These are phyloP conservation scores for Zoysia pacifica DNA, from an alignment of 176 grass and related monocot species.

Conservation along the genomic window DNA sequence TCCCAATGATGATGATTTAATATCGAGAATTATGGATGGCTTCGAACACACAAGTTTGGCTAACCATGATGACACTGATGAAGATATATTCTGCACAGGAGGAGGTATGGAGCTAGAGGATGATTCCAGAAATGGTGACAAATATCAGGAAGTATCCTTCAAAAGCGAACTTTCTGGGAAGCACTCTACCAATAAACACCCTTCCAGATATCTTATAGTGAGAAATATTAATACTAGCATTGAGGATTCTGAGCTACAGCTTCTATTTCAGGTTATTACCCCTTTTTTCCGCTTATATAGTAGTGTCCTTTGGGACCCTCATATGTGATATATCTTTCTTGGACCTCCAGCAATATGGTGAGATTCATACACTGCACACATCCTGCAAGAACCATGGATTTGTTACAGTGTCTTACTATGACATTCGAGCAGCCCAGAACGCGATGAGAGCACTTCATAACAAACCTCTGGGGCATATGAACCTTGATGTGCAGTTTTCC, in stretches of 20 bases:
- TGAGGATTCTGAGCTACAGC: slow-evolving; percentile 54
- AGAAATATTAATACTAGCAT: slow-evolving; percentile 60
- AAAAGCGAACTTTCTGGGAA: slow-evolving; percentile 48
- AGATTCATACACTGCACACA: slow-evolving; percentile 54
- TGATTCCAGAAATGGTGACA: slow-evolving; percentile 41
- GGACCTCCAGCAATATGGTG: slow-evolving; percentile 66
- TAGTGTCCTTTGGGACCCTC: slow-evolving; percentile 20
- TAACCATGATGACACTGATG: slow-evolving; percentile 62
- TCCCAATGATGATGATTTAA: slow-evolving; percentile 71
- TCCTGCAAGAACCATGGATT: slow-evolving; percentile 61
- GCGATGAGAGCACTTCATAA: slow-evolving; percentile 61
- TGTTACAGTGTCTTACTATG: slow-evolving; percentile 72
- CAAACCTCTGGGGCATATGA: slow-evolving; percentile 49
- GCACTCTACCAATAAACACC: slow-evolving; percentile 41
- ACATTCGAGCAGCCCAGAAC: slow-evolving; percentile 57
- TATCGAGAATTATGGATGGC: slow-evolving; percentile 56
- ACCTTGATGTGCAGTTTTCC: slow-evolving; percentile 72
- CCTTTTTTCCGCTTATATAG: background rate
- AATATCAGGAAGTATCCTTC: slow-evolving; percentile 37
- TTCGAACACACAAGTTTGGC: slow-evolving; percentile 48
- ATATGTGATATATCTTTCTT: slow-evolving; percentile 15
- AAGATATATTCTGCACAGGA: slow-evolving; percentile 76
- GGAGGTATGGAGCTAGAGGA: slow-evolving; percentile 80
- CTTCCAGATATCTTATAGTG: slow-evolving; percentile 65
- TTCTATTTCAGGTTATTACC: slow-evolving; percentile 53